Conservation (phyloP, 345 rosid genomes). For the Sisymbrium irio region DNA sequence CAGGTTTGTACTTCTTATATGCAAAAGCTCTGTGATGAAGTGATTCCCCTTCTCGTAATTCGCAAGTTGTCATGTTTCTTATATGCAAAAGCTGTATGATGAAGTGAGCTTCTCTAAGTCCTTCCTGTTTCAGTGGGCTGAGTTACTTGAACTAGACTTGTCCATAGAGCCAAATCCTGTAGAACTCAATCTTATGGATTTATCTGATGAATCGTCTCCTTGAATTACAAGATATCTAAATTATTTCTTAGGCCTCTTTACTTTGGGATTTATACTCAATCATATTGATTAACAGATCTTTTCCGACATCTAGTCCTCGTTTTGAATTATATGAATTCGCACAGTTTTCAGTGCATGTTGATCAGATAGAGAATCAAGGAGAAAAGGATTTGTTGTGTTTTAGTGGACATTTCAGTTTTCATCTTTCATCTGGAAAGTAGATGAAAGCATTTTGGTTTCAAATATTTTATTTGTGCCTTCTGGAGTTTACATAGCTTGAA, state of each 20-base stretch:
- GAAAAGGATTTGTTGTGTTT: background rate
- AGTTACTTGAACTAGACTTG: background rate
- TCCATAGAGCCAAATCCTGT: background rate
- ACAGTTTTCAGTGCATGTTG: background rate
- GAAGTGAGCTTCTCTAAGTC: constrained; percentile 2
- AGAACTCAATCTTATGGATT: background rate
- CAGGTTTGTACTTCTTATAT: constrained; percentile 43
- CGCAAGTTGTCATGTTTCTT: background rate
- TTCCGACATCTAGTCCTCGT: background rate
- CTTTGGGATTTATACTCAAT: background rate
- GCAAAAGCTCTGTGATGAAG: background rate
- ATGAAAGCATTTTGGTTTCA: background rate
- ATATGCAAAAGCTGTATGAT: constrained; percentile 10
- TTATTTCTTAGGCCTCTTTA: background rate
- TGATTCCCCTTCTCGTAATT: background rate
- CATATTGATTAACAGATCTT: background rate
- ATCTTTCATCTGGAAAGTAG: background rate
- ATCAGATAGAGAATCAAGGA: background rate
- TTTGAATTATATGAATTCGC: constrained; percentile 1
- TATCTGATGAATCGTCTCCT: background rate
- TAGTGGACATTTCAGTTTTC: background rate
- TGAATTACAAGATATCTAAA: constrained; percentile 6
- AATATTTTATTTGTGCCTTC: background rate
- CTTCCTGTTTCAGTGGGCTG: constrained; percentile 2
- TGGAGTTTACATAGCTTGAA: constrained; percentile 1